Evolutionary conservation across 345 rosid species (phyloP).

Genomic region (Citrus mangshanensis): DNA sequence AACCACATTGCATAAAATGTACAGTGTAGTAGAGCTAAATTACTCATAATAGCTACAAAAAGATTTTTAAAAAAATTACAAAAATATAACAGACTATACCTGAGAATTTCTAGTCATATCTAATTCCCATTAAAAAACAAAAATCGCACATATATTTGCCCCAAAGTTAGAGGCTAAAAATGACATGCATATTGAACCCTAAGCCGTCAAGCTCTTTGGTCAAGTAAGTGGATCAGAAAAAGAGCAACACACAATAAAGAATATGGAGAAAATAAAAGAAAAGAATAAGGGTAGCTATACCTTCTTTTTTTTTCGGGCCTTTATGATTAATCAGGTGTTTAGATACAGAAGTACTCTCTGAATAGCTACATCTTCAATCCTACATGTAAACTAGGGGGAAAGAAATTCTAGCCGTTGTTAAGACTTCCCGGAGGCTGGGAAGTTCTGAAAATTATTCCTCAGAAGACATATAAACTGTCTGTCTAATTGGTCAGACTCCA

Average conservation of each 20-base stretch:
- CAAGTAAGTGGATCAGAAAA: background rate
- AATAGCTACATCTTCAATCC: constrained; percentile 24
- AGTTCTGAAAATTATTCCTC: constrained; percentile 21
- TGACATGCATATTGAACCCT: background rate
- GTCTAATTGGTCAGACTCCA: constrained; percentile 17
- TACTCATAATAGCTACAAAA: background rate
- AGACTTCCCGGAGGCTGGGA: constrained; percentile 20
- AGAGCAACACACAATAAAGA: background rate
- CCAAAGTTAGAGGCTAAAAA: background rate
- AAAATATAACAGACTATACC: too few species aligned
- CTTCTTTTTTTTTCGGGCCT: background rate
- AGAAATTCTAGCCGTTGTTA: constrained; percentile 19
- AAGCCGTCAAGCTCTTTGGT: background rate
- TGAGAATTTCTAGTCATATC: background rate
- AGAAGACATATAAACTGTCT: constrained; percentile 8
- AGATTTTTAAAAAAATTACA: too few species aligned
- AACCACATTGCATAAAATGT: too few species aligned
- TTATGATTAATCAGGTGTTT: constrained; percentile 11
- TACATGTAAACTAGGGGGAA: constrained; percentile 12
- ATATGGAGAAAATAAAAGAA: background rate
- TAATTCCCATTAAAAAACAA: background rate
- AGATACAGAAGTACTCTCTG: constrained; percentile 16
- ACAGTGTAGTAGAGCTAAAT: too few species aligned
- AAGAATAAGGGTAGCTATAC: background rate
- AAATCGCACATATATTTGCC: background rate